phyloP scores from a whole-genome alignment of 495 filamentous ascomycete genomes.

The Parachaetomium inaequale region DNA sequence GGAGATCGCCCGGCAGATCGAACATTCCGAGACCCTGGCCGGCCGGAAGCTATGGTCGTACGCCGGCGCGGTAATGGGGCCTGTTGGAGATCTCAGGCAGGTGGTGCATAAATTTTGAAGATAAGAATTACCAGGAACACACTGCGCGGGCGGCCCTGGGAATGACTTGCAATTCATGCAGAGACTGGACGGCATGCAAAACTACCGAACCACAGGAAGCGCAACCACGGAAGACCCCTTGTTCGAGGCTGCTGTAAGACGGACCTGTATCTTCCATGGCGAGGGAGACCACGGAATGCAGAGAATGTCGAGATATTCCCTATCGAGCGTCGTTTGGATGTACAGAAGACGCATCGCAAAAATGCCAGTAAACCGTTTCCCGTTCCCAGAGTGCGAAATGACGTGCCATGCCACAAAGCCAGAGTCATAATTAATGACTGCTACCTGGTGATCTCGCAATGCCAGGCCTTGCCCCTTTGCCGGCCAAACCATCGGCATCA shows the following conservation, averaged over 20 bases:
- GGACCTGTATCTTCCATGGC: not conserved
- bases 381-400: constrained; percentile 19
- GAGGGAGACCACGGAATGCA: not conserved
- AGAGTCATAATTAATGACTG: constrained; percentile 12
- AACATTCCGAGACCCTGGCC: not conserved
- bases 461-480: not conserved
- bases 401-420: constrained; percentile 23
- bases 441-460: constrained; percentile 9
- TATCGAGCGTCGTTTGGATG: constrained; percentile 20
- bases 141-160: not conserved
- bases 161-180: not conserved
- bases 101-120: not conserved
- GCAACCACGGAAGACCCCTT: not conserved
- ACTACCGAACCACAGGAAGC: too few species aligned
- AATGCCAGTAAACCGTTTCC: constrained; percentile 17
- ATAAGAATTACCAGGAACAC: not conserved
- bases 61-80: not conserved
- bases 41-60: not conserved
- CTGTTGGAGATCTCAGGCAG: not conserved
- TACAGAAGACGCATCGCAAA: constrained; percentile 23
- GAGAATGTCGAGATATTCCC: constrained; percentile 21
- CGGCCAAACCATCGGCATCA: constrained; percentile 5
- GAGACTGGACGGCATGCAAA: not conserved
- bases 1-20: not conserved
- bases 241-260: not conserved